A percentile compares a stretch with the other conserved stretches of the same genome.
Evolutionary conservation across 169 alveolate genomes (phyloP).

Genomic region (Cryptosporidium muris): DNA sequence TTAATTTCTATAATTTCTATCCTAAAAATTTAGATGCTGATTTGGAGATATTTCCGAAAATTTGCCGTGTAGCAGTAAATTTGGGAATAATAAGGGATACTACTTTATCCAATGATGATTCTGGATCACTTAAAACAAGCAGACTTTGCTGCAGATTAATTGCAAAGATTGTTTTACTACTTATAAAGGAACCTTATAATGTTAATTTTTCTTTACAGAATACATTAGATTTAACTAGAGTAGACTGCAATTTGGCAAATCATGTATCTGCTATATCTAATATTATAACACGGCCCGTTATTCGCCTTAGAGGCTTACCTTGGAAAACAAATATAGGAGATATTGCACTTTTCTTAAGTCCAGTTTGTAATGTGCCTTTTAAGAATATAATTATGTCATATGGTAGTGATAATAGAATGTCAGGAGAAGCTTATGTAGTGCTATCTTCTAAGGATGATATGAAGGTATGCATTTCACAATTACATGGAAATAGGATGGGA

Average conservation of each 20-base stretch:
- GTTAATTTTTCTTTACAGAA: neutral
- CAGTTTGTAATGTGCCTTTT: conserved; percentile 9
- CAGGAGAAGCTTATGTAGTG: conserved; percentile 79
- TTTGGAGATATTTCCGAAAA: neutral
- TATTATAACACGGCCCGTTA: neutral
- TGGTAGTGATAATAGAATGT: conserved; percentile 32
- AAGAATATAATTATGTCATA: conserved; percentile 27
- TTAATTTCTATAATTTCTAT: conserved; percentile 11
- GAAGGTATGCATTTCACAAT: conserved; percentile 72
- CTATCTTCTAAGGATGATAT: conserved; percentile 69
- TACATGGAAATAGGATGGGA: conserved; percentile 76
- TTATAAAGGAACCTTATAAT: neutral
- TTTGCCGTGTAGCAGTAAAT: no score
- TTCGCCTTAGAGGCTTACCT: conserved; percentile 41
- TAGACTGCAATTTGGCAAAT: neutral
- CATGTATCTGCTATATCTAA: neutral
- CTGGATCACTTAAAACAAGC: neutral
- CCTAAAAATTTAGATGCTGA: conserved; percentile 7
- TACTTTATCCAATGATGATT: conserved; percentile 5
- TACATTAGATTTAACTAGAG: neutral
- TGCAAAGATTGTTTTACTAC: conserved; percentile 11
- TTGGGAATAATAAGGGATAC: neutral
- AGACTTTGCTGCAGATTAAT: conserved; percentile 11
- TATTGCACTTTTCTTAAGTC: conserved; percentile 27
- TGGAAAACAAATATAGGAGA: conserved; percentile 32